Evolutionary conservation across 2,329 filamentous ascomycete species (phyloP).

Genomic region (Alternaria ethzedia): DNA sequence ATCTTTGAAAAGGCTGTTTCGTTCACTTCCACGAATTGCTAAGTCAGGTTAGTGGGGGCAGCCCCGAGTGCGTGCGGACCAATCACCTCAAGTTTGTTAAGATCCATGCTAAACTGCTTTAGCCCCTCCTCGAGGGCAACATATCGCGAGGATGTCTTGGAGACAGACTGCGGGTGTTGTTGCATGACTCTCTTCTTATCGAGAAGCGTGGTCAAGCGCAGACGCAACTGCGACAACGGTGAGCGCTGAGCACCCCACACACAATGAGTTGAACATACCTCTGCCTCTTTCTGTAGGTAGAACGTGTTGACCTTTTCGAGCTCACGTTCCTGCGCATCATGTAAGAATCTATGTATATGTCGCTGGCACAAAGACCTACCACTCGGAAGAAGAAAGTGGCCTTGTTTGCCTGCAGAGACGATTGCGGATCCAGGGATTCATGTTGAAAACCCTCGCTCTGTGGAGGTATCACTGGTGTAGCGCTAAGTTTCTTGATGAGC

Average conservation of each 20-base stretch:
- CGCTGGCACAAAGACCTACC: conserved; percentile 59
- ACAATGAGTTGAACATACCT: conserved; percentile 65
- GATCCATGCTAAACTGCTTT: conserved; percentile 93
- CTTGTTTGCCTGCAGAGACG: conserved; percentile 92
- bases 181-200: conserved; percentile 95
- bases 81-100: conserved; percentile 84
- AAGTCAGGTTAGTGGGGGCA: conserved; percentile 33
- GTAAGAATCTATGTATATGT: conserved; percentile 9
- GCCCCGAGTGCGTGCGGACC: conserved; percentile 17
- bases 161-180: conserved; percentile 75
- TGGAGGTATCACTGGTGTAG: conserved; percentile 81
- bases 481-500: conserved; percentile 98
- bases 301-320: conserved; percentile 98
- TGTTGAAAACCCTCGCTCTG: conserved; percentile 66
- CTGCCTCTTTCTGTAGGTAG: conserved; percentile 96
- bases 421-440: conserved; percentile 74
- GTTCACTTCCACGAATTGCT: conserved; percentile 98
- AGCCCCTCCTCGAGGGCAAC: conserved; percentile 95
- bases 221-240: conserved; percentile 74
- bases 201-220: conserved; percentile 87
- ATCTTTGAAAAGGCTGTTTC: conserved; percentile 98
- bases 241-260: conserved; percentile 15
- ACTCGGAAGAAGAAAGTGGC: conserved; percentile 98
- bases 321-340: conserved; percentile 77
- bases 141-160: conserved; percentile 89